These are phyloP conservation scores for Cucurbita ficifolia DNA, from an alignment of 306 rosid species.

Conservation along the genomic window DNA sequence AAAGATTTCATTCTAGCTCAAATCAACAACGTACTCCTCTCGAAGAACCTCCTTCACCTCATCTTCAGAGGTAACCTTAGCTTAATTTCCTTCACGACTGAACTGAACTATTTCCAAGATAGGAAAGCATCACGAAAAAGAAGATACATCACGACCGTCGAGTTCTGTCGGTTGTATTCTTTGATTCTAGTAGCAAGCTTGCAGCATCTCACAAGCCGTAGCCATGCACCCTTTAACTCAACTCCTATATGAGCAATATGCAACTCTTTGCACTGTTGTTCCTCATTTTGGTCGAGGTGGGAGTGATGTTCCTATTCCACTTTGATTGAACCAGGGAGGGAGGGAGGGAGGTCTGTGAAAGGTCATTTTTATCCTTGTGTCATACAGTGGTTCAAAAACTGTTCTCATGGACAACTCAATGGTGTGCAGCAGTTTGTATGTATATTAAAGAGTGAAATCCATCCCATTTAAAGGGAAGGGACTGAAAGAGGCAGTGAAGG, in stretches of 20 bases:
- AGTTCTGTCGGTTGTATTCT: neutral
- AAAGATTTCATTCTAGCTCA: constrained; percentile 55
- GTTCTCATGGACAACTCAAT: neutral
- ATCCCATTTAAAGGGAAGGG: constrained; percentile 10
- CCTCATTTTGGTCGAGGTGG: constrained; percentile 17
- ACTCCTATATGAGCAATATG: neutral
- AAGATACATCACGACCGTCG: neutral
- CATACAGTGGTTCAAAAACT: neutral
- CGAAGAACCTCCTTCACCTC: constrained; percentile 84
- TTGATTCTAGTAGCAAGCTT: neutral
- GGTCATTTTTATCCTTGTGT: neutral
- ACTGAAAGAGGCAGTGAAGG: constrained; percentile 10
- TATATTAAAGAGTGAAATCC: constrained; percentile 4
- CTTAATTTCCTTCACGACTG: constrained; percentile 1
- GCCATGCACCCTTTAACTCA: neutral
- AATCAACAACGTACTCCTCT: constrained; percentile 60
- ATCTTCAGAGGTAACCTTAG: constrained; percentile 47
- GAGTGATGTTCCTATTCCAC: constrained; percentile 18
- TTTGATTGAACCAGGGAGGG: constrained; percentile 13
- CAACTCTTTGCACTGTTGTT: neutral
- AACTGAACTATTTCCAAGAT: constrained; percentile 1
- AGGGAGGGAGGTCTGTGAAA: constrained; percentile 10
- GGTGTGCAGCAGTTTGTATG: constrained; percentile 13
- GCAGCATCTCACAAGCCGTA: neutral
- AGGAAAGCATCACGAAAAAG: neutral